Conservation (phyloP, 2,329 filamentous ascomycete genomes). For the Cephalotrichum gorgonifer region DNA sequence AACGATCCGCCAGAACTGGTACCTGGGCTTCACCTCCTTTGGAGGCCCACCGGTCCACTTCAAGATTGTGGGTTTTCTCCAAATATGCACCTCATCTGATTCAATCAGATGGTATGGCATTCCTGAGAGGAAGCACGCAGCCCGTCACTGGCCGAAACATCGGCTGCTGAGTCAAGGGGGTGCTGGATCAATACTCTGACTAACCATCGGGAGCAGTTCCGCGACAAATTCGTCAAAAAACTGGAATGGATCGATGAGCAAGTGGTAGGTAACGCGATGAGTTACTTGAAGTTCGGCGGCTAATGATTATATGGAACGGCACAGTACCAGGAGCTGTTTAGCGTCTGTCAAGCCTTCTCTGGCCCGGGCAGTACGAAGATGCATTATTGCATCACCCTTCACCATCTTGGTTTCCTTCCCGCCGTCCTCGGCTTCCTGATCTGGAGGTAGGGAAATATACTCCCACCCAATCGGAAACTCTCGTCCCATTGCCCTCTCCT, state of each 20-base stretch:
- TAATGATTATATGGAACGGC: neutral
- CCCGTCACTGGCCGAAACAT: too few relatives aligned
- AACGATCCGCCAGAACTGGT: slow-evolving; percentile 29
- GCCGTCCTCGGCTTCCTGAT: slow-evolving; percentile 51
- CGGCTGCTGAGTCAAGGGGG: neutral
- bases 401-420: slow-evolving; percentile 47
- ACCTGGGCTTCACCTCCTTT: slow-evolving; percentile 55
- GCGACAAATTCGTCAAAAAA: slow-evolving; percentile 49
- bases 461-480: neutral
- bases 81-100: neutral
- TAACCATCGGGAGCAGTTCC: slow-evolving; percentile 26
- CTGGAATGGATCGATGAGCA: slow-evolving; percentile 60
- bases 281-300: too few relatives aligned
- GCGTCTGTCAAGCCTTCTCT: slow-evolving; percentile 55
- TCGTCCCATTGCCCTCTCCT: too few relatives aligned
- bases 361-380: slow-evolving; percentile 64
- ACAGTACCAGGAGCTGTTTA: slow-evolving; percentile 64
- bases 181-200: too few relatives aligned
- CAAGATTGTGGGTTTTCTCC: slow-evolving; percentile 37
- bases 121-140: neutral
- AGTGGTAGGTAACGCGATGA: slow-evolving; percentile 30
- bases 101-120: neutral
- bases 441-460: slow-evolving; percentile 50
- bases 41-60: slow-evolving; percentile 63
- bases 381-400: slow-evolving; percentile 55